These are phyloP conservation scores for Trichophyton equinum DNA, from an alignment of 2,329 filamentous ascomycete species.

Conservation along the genomic window DNA sequence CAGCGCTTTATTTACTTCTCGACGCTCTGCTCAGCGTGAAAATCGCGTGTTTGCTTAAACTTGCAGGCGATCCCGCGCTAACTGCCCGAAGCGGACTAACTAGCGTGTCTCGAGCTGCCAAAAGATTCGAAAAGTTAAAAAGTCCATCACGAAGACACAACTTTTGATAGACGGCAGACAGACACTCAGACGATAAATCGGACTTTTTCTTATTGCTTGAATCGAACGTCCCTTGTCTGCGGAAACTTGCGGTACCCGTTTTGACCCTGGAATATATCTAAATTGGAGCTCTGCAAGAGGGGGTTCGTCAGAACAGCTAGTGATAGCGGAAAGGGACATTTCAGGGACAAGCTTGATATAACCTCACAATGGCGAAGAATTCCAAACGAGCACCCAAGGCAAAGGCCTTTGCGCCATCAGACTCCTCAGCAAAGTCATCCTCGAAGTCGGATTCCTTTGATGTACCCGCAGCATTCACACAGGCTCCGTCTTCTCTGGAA, in stretches of 20 bases:
- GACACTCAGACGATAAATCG: background rate
- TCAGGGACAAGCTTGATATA: background rate
- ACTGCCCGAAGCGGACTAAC: slow-evolving; percentile 8
- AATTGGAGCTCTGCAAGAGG: background rate
- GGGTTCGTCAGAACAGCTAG: background rate
- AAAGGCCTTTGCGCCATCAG: background rate
- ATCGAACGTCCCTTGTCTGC: background rate
- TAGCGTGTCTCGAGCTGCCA: slow-evolving; percentile 9
- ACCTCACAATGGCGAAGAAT: background rate
- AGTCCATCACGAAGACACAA: background rate
- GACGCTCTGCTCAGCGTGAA: background rate
- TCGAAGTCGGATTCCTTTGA: slow-evolving; percentile 12
- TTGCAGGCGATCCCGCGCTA: background rate
- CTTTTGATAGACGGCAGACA: background rate
- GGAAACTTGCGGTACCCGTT: background rate
- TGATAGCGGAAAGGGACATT: background rate
- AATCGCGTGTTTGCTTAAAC: slow-evolving; percentile 2
- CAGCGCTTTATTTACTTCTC: background rate
- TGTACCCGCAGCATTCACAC: slow-evolving; percentile 55
- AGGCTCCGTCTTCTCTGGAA: slow-evolving; percentile 48
- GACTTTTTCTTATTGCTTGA: background rate
- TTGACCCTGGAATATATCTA: background rate
- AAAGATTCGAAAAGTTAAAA: background rate
- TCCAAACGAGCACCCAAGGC: background rate
- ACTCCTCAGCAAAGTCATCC: background rate